Base-by-base conservation (phyloP, 257 asterid genomes). In the Cynanchum wilfordii region DNA sequence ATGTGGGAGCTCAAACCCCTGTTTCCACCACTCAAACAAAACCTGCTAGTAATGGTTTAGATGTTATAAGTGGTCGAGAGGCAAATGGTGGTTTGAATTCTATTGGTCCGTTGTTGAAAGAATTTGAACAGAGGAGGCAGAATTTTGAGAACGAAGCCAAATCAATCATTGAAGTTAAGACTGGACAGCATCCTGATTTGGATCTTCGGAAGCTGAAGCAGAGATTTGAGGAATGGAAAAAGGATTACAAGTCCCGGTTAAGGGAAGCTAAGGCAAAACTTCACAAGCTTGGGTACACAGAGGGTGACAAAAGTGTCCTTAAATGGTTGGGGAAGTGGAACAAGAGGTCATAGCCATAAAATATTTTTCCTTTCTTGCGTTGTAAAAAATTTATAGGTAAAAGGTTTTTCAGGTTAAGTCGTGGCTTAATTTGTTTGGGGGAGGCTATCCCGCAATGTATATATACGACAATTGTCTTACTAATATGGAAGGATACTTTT, bases 291-390 rank as follows among this genome's bases (percentile, higher is more conserved):
- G 88, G 85, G 63, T 65, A 72, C 51, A 62, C 69, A 51, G 91
- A 92, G 54, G 79, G 77, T 44, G 95, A 87, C 69, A 84, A 76
- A 77, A 86, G 40, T 68, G 69, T 77, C 64, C 79, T 84, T 66
- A 82, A 62, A 70, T 92, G 97, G 98, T 90, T 97, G 97, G 96
- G 88, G 66, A 88, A 79, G 87, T 86, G 72, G 81, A 82, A 73
- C 85, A 80, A 80, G 52, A 81, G 75, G 74, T 64, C 29, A 27
- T 76, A 75, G 74, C 73, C 76, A 66, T 66, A 36, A 49, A 68
- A 42, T 42, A 42, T 42, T 22, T 78, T 36, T 13, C 1, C 44
- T 42, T 64, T 52, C 47, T 50, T 45, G 9, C 54, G 47, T 73
- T 60, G 27, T 70, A 74, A 71, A 56, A 75, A 64, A 65, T 36